Base-by-base conservation (phyloP, 2,329 filamentous ascomycete genomes). In the Ambrosiella beaveri region DNA sequence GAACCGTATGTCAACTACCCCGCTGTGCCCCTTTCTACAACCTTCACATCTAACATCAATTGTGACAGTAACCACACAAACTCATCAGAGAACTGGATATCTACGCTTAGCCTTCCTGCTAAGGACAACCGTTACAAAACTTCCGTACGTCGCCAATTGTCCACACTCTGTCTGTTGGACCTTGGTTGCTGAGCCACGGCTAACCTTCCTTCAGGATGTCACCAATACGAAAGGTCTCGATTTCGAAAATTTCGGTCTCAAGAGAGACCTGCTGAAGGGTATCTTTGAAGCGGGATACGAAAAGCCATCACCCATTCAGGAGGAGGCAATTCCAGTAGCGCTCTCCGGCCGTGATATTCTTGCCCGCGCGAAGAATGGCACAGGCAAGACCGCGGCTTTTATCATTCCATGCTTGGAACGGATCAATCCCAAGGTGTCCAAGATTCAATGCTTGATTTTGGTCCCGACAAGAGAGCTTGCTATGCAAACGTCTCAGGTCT, bases 251-350 rank as follows among this genome's bases (percentile, higher is more conserved):
- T 96, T 98, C 69, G 86, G 86, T 64, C 84, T 98, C 65, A 95
- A 95, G 75, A 81, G 93, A 68, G 88, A 95, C 69, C 75, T 98
- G 62, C 81, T 98, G 74, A 98, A 97, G 91, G 93, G 93, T 62
- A 97, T 98, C 64, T 98, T 97, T 71, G 93, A 98, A 75, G 93
- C 93, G 64, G 93, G 93, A 63, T 98, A 96, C 71, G 93, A 98
- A 71, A 96, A 95, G 74, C 93, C 93, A 13, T 98, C 93, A 59
- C 93, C 93, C 9, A 98, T 98, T 66, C 93, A 98, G 81, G 93
- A 98, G 83, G 93, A 97, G 74, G 89, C 93, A 58, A 96, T 98
- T 67, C 93, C 93, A 53, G 91, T 98, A 64, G 93, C 93, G 55
- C 79, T 98, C 59, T 95, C 91, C 53, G 93, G 93, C 59, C 82